Evolutionary conservation across 805 yeast species (phyloP).

Genomic region (Saturnispora gosingensis): DNA sequence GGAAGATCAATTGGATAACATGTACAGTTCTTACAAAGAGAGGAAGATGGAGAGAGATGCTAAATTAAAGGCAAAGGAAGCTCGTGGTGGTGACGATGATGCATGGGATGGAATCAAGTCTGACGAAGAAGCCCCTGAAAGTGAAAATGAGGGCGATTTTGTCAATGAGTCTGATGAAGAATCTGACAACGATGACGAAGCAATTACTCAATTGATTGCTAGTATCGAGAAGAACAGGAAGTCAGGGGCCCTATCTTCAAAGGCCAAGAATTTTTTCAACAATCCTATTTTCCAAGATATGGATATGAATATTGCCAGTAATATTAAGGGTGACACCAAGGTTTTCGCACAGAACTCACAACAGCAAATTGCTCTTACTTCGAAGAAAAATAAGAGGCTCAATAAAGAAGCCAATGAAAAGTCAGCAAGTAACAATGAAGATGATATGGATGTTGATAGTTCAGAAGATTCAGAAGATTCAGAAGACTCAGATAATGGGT

Average conservation of each 20-base stretch:
- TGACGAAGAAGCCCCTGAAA: conserved; percentile 28
- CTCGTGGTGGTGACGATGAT: conserved; percentile 69
- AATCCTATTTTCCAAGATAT: conserved; percentile 46
- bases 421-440: conserved; percentile 5
- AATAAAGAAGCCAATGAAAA: conserved; percentile 8
- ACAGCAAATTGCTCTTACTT: conserved; percentile 1
- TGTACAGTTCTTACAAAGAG: conserved; percentile 68
- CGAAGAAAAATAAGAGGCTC: conserved; percentile 13
- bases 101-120: conserved; percentile 66
- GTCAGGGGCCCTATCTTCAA: conserved; percentile 37
- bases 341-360: conserved; percentile 7
- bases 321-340: conserved; percentile 10
- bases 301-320: conserved; percentile 26
- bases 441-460: neutral
- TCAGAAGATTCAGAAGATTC: conserved; percentile 11
- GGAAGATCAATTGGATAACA: conserved; percentile 72
- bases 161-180: conserved; percentile 35
- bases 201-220: conserved; percentile 50
- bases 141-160: conserved; percentile 26
- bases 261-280: conserved; percentile 36
- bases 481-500: conserved; percentile 23
- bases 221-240: conserved; percentile 36
- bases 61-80: conserved; percentile 55
- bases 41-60: conserved; percentile 61
- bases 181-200: conserved; percentile 45